Base-by-base conservation (phyloP, 768 basidiomycete genomes). In the Calocybe cyanea region DNA sequence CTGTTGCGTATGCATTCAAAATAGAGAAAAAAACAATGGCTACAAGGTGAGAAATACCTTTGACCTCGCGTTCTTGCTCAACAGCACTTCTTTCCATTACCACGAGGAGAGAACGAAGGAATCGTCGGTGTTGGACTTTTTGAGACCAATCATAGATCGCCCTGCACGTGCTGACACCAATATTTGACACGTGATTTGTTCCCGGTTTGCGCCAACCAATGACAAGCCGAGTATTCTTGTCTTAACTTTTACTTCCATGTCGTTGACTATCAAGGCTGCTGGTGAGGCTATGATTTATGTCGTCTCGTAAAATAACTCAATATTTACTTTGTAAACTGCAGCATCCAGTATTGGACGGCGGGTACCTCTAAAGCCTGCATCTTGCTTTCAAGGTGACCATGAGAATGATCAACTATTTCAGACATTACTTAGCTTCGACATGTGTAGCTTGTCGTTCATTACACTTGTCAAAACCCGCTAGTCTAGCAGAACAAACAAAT, bases 361-460 rank as follows among this genome's bases (percentile, higher is more conserved):
- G 62, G 67, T 68, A 46, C 68, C 69, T 46, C 63, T 76, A 24
- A 63, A 73, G 38, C 71, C 78, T 43, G 64, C 67, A 54, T 59
- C 72, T 38, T 70, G 70, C 53, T 56, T 73, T 19, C 64, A 62
- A 53, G 70, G 78, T 76, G 47, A 46, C 64, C 54, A 46, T 17
- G 46, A 38, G 38, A 21, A 21, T 24, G 38, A 15, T 30, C 17
- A 35, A 28, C 25, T 28, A 11, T 6, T 28, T 11, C 11, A 28
- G 25, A 54, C 49, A 52, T 46, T 59, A 53, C 45, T 50, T 39
- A 54, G 38, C 52, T 45, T 34, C 23, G 5, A 28, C 25, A 30
- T 38, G 52, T 13, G 41, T 50, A 80, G 80, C 70, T 45, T 65
- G 60, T 58, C 83, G 83, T 55, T 71, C 72, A 33, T 57, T 89